Evolutionary conservation across 441 rosid species (phyloP), one percentile per base, ranked within the genome.

Genomic region (Populus hybrid): DNA sequence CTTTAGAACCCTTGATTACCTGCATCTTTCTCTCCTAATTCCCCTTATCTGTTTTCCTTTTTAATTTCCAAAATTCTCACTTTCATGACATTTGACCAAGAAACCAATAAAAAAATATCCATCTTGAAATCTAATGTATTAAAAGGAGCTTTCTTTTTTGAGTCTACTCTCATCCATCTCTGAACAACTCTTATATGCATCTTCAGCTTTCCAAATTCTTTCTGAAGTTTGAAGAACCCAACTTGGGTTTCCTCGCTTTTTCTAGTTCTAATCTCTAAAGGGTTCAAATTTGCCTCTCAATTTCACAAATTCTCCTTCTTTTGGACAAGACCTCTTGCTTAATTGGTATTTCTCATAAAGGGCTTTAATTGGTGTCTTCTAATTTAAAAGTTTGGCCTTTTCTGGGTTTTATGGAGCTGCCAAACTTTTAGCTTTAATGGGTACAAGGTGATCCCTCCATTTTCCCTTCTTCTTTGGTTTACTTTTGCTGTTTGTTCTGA

Each of bases 401-500:
- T 68, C 42, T 64, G 38, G 61, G 61, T 73, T 75, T 42, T 76
- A 76, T 77, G 76, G 64, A 70, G 77, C 65, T 79, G 38, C 67
- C 77, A 42, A 79, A 72, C 74, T 76, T 68, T 80, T 79, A 40
- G 50, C 81, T 82, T 73, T 32, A 32, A 83, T 83, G 86, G 82
- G 80, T 83, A 75, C 85, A 65, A 84, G 87, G 87, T 86, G 69
- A 68, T 78, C 57, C 75, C 65, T 75, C 54, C 64, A 26, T 63
- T 70, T 59, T 57, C 73, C 35, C 79, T 18, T 8, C 59, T 70
- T 42, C 3, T 50, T 24, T 14, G 76, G 72, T 50, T 73, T 40
- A 12, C 18, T 67, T 11, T 5, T 67, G 1, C 32, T 16, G 11
- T 18, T 50, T 50, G 1, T 23, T 23, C 3, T 50, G 57, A 50